Evolutionary conservation across 306 rosid genomes (phyloP).

Genomic region (Glycine tomentella): DNA sequence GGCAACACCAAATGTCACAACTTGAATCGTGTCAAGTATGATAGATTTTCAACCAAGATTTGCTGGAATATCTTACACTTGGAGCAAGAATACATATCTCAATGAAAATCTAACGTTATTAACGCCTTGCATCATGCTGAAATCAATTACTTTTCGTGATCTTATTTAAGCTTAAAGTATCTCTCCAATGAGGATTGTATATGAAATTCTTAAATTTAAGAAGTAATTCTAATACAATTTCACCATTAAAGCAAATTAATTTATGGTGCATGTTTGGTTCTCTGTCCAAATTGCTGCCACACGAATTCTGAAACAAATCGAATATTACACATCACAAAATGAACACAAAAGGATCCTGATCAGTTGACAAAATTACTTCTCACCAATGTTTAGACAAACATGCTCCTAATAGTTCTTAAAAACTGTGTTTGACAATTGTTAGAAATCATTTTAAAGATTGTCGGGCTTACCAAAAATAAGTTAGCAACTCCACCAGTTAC

Average conservation of each 20-base stretch:
- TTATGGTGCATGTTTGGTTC: too few relatives aligned
- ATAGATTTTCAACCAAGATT: slow-evolving; percentile 37
- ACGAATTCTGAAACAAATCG: too few relatives aligned
- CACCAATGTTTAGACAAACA: slow-evolving; percentile 44
- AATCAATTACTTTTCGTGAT: slow-evolving; percentile 4
- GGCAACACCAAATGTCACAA: slow-evolving; percentile 24
- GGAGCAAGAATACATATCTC: slow-evolving; percentile 13
- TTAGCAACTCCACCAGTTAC: not conserved
- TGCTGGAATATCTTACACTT: slow-evolving; percentile 18
- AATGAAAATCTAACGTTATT: not conserved
- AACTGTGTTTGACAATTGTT: too few relatives aligned
- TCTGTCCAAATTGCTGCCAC: too few relatives aligned
- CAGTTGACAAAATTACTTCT: too few relatives aligned
- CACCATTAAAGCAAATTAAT: too few relatives aligned
- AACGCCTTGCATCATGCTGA: not conserved
- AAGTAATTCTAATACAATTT: not conserved
- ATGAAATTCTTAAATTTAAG: too few relatives aligned
- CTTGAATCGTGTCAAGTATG: not conserved
- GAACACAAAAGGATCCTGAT: too few relatives aligned
- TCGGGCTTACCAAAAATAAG: not conserved
- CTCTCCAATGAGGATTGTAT: not conserved
- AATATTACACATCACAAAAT: too few relatives aligned
- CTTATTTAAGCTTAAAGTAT: not conserved
- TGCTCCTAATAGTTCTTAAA: slow-evolving; percentile 55
- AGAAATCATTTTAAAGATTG: not conserved